phyloP scores from a whole-genome alignment of 2,329 filamentous ascomycete species.

The Calonectria ilicicola region DNA sequence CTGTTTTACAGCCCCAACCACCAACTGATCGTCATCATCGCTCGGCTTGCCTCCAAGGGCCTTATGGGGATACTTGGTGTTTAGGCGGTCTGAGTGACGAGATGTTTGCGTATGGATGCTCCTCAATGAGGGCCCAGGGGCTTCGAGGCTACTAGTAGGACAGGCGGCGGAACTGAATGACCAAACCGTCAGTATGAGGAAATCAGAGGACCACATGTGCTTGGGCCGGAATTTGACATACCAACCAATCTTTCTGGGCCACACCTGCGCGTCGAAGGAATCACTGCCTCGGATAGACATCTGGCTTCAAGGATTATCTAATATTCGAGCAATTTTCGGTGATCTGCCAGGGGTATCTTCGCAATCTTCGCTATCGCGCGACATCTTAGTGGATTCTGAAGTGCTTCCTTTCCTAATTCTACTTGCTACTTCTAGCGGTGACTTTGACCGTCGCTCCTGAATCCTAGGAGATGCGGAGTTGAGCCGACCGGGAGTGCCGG shows the following conservation, averaged over 20 bases:
- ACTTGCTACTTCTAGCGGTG: conserved; percentile 19
- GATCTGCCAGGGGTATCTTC: conserved; percentile 43
- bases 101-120: background rate
- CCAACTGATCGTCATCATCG: background rate
- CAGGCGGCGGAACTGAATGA: background rate
- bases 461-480: conserved; percentile 40
- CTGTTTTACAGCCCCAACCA: background rate
- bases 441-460: conserved; percentile 34
- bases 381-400: conserved; percentile 36
- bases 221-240: background rate
- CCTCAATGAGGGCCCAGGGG: background rate
- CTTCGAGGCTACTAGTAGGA: background rate
- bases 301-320: conserved; percentile 32
- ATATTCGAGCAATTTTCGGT: conserved; percentile 45
- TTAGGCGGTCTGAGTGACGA: too few species aligned
- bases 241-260: background rate
- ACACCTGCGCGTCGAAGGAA: background rate
- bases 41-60: too few species aligned
- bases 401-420: conserved; percentile 41
- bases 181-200: background rate
- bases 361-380: conserved; percentile 43
- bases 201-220: background rate
- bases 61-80: too few species aligned
- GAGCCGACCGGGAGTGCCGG: conserved; percentile 35
- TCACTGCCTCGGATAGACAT: background rate